Base-by-base conservation (phyloP, 208 protist species). In the Kentomonas sorsogonicus region DNA sequence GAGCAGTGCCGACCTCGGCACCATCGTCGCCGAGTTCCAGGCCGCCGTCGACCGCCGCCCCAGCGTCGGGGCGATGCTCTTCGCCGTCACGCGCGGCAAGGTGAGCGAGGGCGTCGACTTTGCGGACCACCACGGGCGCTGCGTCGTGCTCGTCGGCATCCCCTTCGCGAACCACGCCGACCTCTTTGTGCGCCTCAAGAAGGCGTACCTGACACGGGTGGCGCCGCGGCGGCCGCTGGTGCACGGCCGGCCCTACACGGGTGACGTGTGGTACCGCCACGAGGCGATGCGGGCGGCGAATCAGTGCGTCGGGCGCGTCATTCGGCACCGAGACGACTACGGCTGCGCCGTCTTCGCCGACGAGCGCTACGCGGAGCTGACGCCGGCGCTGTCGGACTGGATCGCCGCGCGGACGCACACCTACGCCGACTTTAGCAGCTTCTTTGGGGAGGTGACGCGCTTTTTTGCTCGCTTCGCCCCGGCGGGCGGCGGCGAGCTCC, bases 41-140 rank as follows among this genome's bases (percentile, higher is more conserved):
- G 72, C 72, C 26, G 76, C 81, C 43, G 86, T 90, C 29, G 79
- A 90, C 46, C 38, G 30, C 22, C 51, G 43, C 1, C 73, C 72
- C 11, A 38, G 59, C 5, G 61, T 71, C 16, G 96, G 95, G 0
- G 97, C 97, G 3, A 65, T 97, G 10, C 84, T 99, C 7, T 85
- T 99, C 39, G 97, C 95, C 2, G 96, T 99, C 1, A 98, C 94
- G 53, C 80, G 97, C n/a, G 97, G 97, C 27, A 98, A 98, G 63
- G 78, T 98, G 23, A 97, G 93, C 62, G 97, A 99, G 69, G 97
- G 98, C 25, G 64, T 99, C n/a, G 96, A 99, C 69, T 99, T 99
- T 64, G 80, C 93, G 16, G 95, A 98, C 64, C 36, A 83, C 22
- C 86, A 98, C 63, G 95, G 90, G 25, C 83, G 98, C 6, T 97